A percentile compares a stretch with the other conserved stretches of the same genome.
Conservation (phyloP, 1,139 yeast species). For the Hanseniaspora uvarum region DNA sequence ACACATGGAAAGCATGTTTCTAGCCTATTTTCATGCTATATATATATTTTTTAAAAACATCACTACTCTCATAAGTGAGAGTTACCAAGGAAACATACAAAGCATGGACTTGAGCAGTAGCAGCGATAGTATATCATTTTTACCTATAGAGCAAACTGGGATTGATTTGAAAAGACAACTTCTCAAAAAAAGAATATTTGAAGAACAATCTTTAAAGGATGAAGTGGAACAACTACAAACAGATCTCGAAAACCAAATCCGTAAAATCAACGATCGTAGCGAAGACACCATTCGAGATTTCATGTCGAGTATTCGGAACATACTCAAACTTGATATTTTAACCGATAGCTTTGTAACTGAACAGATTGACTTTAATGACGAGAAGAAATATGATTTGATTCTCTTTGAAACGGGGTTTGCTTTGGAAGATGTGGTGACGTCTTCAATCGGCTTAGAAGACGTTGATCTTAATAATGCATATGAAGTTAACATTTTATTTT, state of each 20-base stretch:
- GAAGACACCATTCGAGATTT: neutral
- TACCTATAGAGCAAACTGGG: neutral
- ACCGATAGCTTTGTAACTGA: neutral
- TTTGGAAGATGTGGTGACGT: constrained; percentile 3
- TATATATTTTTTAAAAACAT: too few species aligned
- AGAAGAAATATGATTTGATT: neutral
- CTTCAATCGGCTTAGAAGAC: neutral
- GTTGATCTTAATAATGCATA: neutral
- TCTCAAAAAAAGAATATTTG: neutral
- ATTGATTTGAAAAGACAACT: neutral
- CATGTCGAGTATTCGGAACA: neutral
- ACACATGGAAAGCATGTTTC: too few species aligned
- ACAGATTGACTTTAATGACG: neutral
- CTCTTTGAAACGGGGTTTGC: neutral
- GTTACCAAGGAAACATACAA: too few species aligned
- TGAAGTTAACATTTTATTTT: neutral
- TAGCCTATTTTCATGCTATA: too few species aligned
- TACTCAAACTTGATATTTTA: neutral
- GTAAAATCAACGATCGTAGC: neutral
- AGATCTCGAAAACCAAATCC: neutral
- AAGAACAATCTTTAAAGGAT: neutral
- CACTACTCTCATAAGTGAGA: too few species aligned
- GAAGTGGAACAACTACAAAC: neutral
- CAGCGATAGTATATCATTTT: neutral
- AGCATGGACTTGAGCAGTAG: neutral